phyloP scores from a whole-genome alignment of 2,329 filamentous ascomycete species.

The Colletotrichum sp. region DNA sequence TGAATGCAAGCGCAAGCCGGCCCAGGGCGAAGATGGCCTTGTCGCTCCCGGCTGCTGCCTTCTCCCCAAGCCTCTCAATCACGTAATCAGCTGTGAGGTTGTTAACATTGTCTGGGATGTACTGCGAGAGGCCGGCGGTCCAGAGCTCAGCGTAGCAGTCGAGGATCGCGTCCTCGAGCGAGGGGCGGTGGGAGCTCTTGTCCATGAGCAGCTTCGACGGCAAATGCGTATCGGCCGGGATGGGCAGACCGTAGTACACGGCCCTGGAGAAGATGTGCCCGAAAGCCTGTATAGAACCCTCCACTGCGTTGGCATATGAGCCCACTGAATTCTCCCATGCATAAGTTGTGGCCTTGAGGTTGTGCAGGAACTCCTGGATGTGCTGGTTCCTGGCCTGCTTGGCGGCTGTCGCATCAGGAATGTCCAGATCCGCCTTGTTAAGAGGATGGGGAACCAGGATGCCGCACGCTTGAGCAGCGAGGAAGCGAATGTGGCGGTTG shows the following conservation, averaged over 20 bases:
- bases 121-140: slow-evolving; percentile 44
- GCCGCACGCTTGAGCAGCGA: slow-evolving; percentile 75
- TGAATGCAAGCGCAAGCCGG: slow-evolving; percentile 70
- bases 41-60: slow-evolving; percentile 82
- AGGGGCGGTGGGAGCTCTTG: slow-evolving; percentile 25
- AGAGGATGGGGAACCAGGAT: slow-evolving; percentile 74
- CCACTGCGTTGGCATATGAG: slow-evolving; percentile 47
- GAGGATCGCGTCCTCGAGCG: slow-evolving; percentile 49
- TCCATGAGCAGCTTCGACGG: slow-evolving; percentile 36
- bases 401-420: slow-evolving; percentile 39
- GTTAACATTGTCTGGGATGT: slow-evolving; percentile 26
- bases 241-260: slow-evolving; percentile 46
- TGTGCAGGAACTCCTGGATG: slow-evolving; percentile 4
- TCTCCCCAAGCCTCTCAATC: slow-evolving; percentile 66
- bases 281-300: slow-evolving; percentile 52
- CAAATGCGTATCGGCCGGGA: slow-evolving; percentile 27
- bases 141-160: slow-evolving; percentile 53
- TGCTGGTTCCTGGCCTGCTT: slow-evolving; percentile 11
- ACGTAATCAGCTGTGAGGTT: slow-evolving; percentile 46
- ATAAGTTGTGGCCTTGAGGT: slow-evolving; percentile 49
- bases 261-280: slow-evolving; percentile 48
- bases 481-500: slow-evolving; percentile 68
- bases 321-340: slow-evolving; percentile 46
- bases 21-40: slow-evolving; percentile 83
- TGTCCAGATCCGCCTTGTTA: slow-evolving; percentile 32